phyloP scores from a whole-genome alignment of 2,329 filamentous ascomycete genomes.

The Trichoderma polysporum region DNA sequence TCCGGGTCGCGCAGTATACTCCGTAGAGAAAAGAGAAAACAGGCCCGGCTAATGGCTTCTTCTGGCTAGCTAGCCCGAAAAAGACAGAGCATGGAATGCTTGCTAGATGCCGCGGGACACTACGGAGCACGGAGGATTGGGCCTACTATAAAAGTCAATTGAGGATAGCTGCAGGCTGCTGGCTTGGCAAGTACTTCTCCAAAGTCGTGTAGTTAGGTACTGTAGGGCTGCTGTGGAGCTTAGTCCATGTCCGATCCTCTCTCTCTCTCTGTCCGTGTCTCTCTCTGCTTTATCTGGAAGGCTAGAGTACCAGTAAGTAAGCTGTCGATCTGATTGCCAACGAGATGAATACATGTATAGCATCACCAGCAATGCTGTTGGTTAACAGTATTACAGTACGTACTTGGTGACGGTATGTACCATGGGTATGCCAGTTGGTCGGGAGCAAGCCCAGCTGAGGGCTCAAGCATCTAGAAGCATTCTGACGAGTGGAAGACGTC shows the following conservation, averaged over 20 bases:
- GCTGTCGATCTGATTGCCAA: not conserved
- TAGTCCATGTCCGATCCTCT: not conserved
- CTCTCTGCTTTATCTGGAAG: not conserved
- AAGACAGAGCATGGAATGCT: not conserved
- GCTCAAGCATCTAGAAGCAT: conserved; percentile 19
- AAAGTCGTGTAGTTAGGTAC: not conserved
- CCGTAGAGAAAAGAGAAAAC: conserved; percentile 14
- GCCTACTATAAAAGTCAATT: not conserved
- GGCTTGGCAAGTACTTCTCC: not conserved
- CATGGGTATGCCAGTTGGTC: conserved; percentile 7
- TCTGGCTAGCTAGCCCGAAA: not conserved
- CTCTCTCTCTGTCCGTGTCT: not conserved
- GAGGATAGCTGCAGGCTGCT: not conserved
- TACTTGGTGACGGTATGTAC: not conserved
- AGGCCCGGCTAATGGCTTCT: not conserved
- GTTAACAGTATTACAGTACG: not conserved
- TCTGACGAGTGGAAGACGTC: conserved; percentile 17
- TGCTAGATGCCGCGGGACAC: not conserved
- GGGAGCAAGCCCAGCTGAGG: conserved; percentile 13
- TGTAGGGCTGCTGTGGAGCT: conserved; percentile 11
- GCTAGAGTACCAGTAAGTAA: not conserved
- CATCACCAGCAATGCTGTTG: not conserved
- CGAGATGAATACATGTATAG: not conserved
- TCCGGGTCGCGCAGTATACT: not conserved
- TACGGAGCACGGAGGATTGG: not conserved